A percentile compares a stretch with the other conserved stretches of the same genome.
Evolutionary conservation across 2,329 filamentous ascomycete species (phyloP).

Genomic region (Cryphonectria parasitica): DNA sequence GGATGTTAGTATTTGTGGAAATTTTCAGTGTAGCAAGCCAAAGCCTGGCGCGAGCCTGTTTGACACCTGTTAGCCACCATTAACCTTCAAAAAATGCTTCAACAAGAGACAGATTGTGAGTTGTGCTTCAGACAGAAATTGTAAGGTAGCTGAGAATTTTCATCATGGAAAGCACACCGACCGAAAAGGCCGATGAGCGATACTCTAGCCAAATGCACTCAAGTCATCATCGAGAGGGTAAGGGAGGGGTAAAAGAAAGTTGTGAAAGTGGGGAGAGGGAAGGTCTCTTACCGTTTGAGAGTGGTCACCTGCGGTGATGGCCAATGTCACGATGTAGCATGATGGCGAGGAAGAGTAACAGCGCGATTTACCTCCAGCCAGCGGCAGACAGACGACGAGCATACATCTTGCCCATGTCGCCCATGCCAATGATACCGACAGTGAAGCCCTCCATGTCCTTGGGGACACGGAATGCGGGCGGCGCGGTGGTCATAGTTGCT

Average conservation of each 20-base stretch:
- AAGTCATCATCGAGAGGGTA: slow-evolving; percentile 83
- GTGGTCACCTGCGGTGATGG: slow-evolving; percentile 20
- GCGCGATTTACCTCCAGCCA: slow-evolving; percentile 84
- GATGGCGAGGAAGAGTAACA: slow-evolving; percentile 28
- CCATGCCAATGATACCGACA: slow-evolving; percentile 97
- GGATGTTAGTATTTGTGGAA: slow-evolving; percentile 32
- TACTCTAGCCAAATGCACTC: slow-evolving; percentile 99
- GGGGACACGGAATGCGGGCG: slow-evolving; percentile 36
- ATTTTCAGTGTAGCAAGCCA: slow-evolving; percentile 15
- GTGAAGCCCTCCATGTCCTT: slow-evolving; percentile 68
- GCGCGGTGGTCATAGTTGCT: slow-evolving; percentile 18
- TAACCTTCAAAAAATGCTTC: slow-evolving; percentile 27
- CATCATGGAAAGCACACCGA: slow-evolving; percentile 85
- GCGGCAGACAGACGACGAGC: slow-evolving; percentile 84
- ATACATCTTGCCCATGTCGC: slow-evolving; percentile 99
- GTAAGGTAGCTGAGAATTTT: slow-evolving; percentile 98
- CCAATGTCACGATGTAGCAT: neutral
- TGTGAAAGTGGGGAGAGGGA: neutral
- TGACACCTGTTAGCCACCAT: slow-evolving; percentile 30
- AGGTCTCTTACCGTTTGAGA: slow-evolving; percentile 44
- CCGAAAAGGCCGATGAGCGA: slow-evolving; percentile 63
- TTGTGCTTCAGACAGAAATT: slow-evolving; percentile 78
- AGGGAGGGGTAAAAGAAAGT: slow-evolving; percentile 27
- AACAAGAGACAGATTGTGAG: slow-evolving; percentile 32
- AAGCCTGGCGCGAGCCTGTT: slow-evolving; percentile 11